Base-by-base conservation (phyloP, 441 rosid species). In the Brassica hybrid region DNA sequence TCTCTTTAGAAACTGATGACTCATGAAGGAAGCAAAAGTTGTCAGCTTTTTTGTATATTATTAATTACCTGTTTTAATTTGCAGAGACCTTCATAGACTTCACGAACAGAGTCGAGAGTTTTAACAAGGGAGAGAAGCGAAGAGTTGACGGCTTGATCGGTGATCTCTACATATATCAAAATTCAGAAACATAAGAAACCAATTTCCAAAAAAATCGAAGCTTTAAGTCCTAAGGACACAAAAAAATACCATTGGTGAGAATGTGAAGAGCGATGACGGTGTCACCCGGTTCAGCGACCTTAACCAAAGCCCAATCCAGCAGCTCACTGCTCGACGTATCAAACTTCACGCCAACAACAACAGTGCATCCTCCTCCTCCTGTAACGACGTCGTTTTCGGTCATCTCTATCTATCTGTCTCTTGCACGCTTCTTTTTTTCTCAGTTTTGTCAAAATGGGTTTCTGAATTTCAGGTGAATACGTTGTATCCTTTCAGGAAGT, bases 71-170 rank as follows among this genome's bases (percentile, higher is more conserved):
- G 90, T 80, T 88, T 90, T 80, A 88, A 68, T 75, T 86, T 87
- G 84, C 95, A 88, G 90, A 90, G 88, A 69, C 93, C 95, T 78
- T 90, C 91, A 30, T 88, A 90, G 27, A 86, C 90, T 21, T 81
- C 79, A 43, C 87, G 91, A 83, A 88, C 82, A 64, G 90, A 83
- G 77, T 90, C 88, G 77, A 88, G 84, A 17, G 84, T 75, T 76
- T 81, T 87, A 54, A 87, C 86, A 43, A 88, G 84, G 1, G 95
- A 88, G 30, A 88, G 60, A 72, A 90, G 82, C 13, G 88, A 82
- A 63, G 99, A 80, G 68, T 85, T 86, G 59, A 89, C 93, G 63
- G 88, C 88, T 78, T 81, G 86, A 82, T 86, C 86, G 77, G 89
- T 89, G 16, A 88, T 86, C 77, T 86, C 77, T 94, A 75, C 81